Conservation (phyloP, 768 basidiomycete genomes). For the Gautieria morchelliformis region DNA sequence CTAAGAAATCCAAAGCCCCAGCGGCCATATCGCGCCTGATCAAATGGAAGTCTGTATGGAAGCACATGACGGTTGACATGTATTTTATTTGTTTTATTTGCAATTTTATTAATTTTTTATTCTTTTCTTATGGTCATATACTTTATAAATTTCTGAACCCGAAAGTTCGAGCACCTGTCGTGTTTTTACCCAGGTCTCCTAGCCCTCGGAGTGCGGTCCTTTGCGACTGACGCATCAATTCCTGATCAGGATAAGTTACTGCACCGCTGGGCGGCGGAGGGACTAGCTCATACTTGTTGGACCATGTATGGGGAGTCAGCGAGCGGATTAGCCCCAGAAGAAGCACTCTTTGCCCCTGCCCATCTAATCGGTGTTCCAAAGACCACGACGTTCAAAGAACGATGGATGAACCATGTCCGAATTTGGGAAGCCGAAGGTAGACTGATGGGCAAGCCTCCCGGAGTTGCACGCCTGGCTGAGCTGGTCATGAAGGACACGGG, state of each 20-base stretch:
- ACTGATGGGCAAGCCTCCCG: constrained; percentile 9
- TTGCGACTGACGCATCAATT: neutral
- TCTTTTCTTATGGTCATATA: too few relatives aligned
- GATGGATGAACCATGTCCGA: constrained; percentile 13
- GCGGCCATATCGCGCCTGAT: too few relatives aligned
- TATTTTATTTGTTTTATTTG: too few relatives aligned
- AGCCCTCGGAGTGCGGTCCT: constrained; percentile 12
- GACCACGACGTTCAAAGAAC: neutral
- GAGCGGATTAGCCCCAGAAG: constrained; percentile 16
- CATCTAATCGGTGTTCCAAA: neutral
- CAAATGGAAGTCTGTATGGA: too few relatives aligned
- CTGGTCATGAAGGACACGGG: neutral
- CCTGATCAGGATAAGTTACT: constrained; percentile 4
- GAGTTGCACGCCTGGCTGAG: constrained; percentile 3
- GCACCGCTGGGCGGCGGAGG: constrained; percentile 17
- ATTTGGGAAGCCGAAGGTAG: constrained; percentile 12
- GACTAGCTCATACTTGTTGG: constrained; percentile 17
- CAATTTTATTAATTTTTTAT: too few relatives aligned
- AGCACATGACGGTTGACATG: too few relatives aligned
- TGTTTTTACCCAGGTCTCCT: constrained; percentile 13
- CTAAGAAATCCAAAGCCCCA: too few relatives aligned
- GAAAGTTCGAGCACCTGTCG: constrained; percentile 8
- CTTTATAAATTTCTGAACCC: too few relatives aligned
- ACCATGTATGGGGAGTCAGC: constrained; percentile 12
- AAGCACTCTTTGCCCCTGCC: constrained; percentile 8